Evolutionary conservation across 768 basidiomycete genomes (phyloP).

Genomic region (Boletus bicolor): DNA sequence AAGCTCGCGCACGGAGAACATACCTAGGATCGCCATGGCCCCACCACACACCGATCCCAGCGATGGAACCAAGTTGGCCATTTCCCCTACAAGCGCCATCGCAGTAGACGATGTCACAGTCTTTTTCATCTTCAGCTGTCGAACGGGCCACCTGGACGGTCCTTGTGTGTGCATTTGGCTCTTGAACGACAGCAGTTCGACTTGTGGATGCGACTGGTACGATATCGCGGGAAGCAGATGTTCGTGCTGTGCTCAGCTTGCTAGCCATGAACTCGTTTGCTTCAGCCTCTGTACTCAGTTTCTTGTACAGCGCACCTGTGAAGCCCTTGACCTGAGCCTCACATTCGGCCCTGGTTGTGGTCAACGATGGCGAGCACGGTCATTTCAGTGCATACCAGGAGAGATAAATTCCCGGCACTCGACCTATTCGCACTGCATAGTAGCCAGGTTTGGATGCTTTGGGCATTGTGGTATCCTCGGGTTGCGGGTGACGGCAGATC

Average conservation of each 20-base stretch:
- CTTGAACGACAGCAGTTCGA: not conserved
- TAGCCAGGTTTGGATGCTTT: constrained; percentile 46
- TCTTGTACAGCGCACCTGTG: constrained; percentile 60
- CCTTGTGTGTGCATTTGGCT: not conserved
- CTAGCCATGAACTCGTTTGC: constrained; percentile 56
- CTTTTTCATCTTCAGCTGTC: constrained; percentile 25
- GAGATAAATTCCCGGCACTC: constrained; percentile 58
- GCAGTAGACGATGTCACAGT: constrained; percentile 62
- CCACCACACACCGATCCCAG: constrained; percentile 93
- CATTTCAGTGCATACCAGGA: constrained; percentile 57
- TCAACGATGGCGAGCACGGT: constrained; percentile 25
- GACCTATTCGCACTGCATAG: constrained; percentile 74
- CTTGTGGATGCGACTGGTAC: constrained; percentile 31
- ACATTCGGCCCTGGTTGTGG: constrained; percentile 61
- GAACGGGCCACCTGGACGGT: not conserved
- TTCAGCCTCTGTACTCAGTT: constrained; percentile 52
- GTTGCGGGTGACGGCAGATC: not conserved
- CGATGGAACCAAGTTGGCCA: constrained; percentile 60
- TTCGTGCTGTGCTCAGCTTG: constrained; percentile 23
- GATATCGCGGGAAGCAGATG: constrained; percentile 2
- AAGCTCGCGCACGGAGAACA: not conserved
- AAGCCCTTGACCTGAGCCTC: constrained; percentile 66
- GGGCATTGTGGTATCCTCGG: constrained; percentile 28
- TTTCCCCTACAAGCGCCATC: constrained; percentile 90
- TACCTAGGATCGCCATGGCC: constrained; percentile 61